Evolutionary conservation across 2,329 filamentous ascomycete genomes (phyloP).

Genomic region (Colletotrichum sp.): DNA sequence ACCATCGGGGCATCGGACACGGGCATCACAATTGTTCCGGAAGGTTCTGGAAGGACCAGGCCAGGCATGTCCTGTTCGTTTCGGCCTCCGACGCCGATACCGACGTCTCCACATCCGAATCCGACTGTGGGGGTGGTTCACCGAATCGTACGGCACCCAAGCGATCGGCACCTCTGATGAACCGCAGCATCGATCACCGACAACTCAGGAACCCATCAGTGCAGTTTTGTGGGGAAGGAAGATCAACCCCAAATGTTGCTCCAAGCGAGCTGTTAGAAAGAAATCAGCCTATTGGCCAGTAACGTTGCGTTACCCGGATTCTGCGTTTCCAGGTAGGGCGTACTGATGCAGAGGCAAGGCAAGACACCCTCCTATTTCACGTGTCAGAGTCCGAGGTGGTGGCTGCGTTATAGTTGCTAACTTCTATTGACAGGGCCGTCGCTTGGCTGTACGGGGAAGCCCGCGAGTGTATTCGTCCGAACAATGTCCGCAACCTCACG

Average conservation of each 20-base stretch:
- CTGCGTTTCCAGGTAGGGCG: not conserved
- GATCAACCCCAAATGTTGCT: not conserved
- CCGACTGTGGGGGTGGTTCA: not conserved
- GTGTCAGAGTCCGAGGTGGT: not conserved
- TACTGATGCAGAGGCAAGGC: not conserved
- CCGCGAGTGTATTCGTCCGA: not conserved
- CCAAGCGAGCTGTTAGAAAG: not conserved
- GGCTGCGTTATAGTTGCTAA: not conserved
- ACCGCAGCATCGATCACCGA: not conserved
- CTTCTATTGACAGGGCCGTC: not conserved
- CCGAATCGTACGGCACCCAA: not conserved
- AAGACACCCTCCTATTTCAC: not conserved
- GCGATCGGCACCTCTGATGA: not conserved
- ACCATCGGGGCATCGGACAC: not conserved
- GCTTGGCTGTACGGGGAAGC: not conserved
- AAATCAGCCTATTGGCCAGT: not conserved
- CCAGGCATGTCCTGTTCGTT: not conserved
- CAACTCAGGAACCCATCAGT: not conserved
- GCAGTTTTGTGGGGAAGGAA: not conserved
- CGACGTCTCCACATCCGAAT: not conserved
- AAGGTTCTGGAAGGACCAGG: not conserved
- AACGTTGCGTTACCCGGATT: not conserved
- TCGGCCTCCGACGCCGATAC: not conserved
- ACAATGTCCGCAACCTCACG: not conserved
- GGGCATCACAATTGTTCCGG: not conserved